Evolutionary conservation across 306 rosid species (phyloP), one percentile per base, ranked within the genome.

Genomic region (Prunus armeniaca): DNA sequence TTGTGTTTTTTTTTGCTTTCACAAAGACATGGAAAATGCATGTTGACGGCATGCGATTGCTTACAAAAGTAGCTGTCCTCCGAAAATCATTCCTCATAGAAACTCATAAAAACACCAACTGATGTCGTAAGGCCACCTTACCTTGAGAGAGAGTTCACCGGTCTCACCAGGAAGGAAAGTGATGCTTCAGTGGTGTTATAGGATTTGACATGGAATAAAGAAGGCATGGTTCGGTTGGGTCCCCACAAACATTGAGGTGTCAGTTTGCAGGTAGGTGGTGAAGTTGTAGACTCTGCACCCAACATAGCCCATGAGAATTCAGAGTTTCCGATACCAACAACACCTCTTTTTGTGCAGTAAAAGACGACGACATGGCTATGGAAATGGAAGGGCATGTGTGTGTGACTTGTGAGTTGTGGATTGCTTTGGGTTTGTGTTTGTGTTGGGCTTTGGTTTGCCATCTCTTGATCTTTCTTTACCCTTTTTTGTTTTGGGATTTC

Each of bases 231-330:
- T 56, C 63, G 81, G 74, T 67, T 64, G 74, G 73, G 77, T 27
- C 84, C 67, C 79, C 81, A 75, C 62, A 61, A 74, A 82, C 80
- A 80, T 61, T 38, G 83, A 72, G 74, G 82, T 83, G 94, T 87
- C 93, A 83, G 89, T 77, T 84, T 88, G 87, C 74, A 74, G 86
- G 85, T 88, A 57, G 87, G 89, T 73, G 82, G 76, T 76, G 58
- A 38, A 38, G 43, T 38, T 92, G 98, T 88, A 78, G 70, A 38
- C 84, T 84, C 90, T 88, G 89, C 71, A 81, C 80, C 85, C 91
- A 89, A 80, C 97, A 96, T 64, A 22, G 69, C 84, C 82, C 87
- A 79, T 78, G 89, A 79, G 84, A 79, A 76, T 75, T 81, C 84
- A 76, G 89, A 30, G 71, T 74, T 72, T 82, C 70, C 84, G 82